Base-by-base conservation (phyloP, 768 basidiomycete species). In the Hygrocybe coccinea region DNA sequence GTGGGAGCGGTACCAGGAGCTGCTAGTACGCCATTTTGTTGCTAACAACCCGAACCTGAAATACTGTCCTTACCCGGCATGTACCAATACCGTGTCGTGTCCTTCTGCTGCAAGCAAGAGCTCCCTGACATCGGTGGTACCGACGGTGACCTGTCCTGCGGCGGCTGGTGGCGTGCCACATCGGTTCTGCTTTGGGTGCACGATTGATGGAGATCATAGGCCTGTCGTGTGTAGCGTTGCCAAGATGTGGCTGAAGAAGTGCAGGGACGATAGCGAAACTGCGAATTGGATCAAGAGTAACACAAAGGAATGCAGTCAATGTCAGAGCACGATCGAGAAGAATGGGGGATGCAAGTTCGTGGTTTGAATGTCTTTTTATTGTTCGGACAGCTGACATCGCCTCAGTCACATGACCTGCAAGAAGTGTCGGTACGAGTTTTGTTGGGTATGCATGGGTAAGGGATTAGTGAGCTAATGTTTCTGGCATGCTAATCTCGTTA, bases 251-350 rank as follows among this genome's bases (percentile, higher is more conserved):
- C 72, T 95, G 64, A 91, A 88, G 81, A 98, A 99, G 72, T 98
- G 97, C 71, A 83, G 85, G 50, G 97, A 99, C 69, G 97, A 99
- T 67, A 91, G 88, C 59, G 97, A 99, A 75, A 99, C 97, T 15
- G 92, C 94, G 22, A 98, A 99, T 70, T 99, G 97, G 97, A 93
- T 99, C 77, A 93, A 91, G 82, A 97, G 94, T 60, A 97, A 99
- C 69, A 99, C 97, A 39, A 98, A 99, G 77, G 97, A 99, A 71
- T 99, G 97, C 69, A 78, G 84, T 17, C 87, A 93, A 68, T 99
- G 97, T 69, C 87, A 92, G 69, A 93, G 92, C 64, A 98, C 97
- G 52, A 99, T 99, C 56, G 97, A 99, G 82, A 99, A 99, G 87
- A 98, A 98, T 61, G 97, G 97, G 8, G 97, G 97, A 11, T 99